Evolutionary conservation across 202 grass and related monocot genomes (phyloP).

Genomic region (Digitaria exilis): DNA sequence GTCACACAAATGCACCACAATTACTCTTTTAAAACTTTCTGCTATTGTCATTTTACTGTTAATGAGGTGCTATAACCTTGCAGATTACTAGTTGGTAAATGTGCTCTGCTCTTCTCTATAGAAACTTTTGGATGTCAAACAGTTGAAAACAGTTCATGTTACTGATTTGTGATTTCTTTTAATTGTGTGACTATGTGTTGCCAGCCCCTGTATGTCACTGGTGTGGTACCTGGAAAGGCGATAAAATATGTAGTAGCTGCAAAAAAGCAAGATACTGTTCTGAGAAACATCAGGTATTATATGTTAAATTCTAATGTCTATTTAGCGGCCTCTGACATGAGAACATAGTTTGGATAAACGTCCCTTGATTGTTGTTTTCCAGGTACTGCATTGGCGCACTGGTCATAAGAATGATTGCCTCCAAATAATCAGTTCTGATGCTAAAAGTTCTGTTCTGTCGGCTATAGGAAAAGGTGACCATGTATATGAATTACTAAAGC

Average conservation of each 20-base stretch:
- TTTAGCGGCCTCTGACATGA: neutral
- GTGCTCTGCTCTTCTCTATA: neutral
- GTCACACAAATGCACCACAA: neutral
- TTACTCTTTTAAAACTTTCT: neutral
- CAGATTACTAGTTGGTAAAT: slow-evolving; percentile 20
- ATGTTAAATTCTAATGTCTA: neutral
- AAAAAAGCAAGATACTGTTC: slow-evolving; percentile 83
- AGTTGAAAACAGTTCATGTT: neutral
- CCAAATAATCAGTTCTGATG: slow-evolving; percentile 57
- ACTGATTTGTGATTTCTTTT: slow-evolving; percentile 34
- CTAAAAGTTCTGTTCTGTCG: slow-evolving; percentile 40
- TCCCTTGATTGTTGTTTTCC: slow-evolving; percentile 9
- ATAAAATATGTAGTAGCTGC: slow-evolving; percentile 83
- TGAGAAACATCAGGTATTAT: slow-evolving; percentile 85
- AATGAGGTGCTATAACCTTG: neutral
- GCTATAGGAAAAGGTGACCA: slow-evolving; percentile 53
- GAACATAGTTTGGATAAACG: neutral
- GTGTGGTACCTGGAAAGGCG: slow-evolving; percentile 97
- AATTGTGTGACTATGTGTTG: slow-evolving; percentile 30
- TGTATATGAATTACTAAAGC: slow-evolving; percentile 2
- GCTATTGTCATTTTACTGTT: neutral
- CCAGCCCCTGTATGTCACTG: slow-evolving; percentile 82
- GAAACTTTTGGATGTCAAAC: slow-evolving; percentile 14
- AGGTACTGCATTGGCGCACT: slow-evolving; percentile 88
- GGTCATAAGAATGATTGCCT: slow-evolving; percentile 75